Evolutionary conservation across 768 basidiomycete genomes (phyloP), one percentile per base, ranked within the genome.

Genomic region (Multifurca ochricompacta): DNA sequence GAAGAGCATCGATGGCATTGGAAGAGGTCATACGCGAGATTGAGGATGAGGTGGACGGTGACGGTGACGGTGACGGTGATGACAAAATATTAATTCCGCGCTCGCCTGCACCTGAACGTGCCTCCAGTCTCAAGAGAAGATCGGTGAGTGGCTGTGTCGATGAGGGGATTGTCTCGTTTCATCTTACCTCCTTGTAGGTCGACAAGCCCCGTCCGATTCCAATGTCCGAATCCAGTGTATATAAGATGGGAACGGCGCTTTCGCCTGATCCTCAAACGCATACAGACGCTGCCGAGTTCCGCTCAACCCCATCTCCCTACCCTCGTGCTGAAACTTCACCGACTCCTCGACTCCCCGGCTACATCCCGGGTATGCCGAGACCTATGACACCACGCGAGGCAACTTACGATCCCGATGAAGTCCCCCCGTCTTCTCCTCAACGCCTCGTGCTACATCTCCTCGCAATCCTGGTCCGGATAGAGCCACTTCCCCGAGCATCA

Each of bases 341-440:
- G 30, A 69, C 70, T 0, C 75, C 77, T 39, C 74, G 79, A 36
- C 64, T 88, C 19, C 89, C 90, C 51, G 90, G 90, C 13, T 92
- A 92, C 68, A 82, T 90, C 53, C 90, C 90, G 21, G 90, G 90
- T 10, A 92, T 92, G 90, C 86, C 87, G 19, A 74, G 90, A 37
- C 90, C 90, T 16, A 90, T 91, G 85, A 91, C 90, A 6, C 90
- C 90, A n/a, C 83, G 81, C 52, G 85, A 88, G 59, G 62, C 71
- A 6, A 71, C 77, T 30, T 72, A 74, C 52, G 90, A 90, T 44
- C 65, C 75, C 27, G 88, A 91, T 51, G 86, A 89, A 55, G 78
- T 80, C 40, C 81, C 81, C 8, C 83, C 80, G 54, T 86, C 84
- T 1, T 82, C 83, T 76, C 77, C 32, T 72, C 73, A 21, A 92